Evolutionary conservation across 345 rosid genomes (phyloP).

Genomic region (Populus simonii): DNA sequence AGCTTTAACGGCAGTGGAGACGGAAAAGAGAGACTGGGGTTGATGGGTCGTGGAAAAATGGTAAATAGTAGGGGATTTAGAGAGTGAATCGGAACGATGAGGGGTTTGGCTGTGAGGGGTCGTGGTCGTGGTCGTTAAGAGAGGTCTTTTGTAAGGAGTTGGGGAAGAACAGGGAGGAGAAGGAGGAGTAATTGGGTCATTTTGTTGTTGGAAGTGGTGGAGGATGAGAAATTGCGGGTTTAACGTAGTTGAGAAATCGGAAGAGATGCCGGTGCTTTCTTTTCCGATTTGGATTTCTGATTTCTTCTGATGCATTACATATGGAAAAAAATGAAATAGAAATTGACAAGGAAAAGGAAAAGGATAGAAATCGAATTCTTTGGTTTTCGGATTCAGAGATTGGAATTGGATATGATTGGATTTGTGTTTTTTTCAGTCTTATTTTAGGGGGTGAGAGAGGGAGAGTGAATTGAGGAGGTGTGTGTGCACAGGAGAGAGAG

Average conservation of each 20-base stretch:
- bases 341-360: too few relatives aligned
- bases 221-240: conserved; percentile 29
- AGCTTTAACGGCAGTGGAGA: conserved; percentile 48
- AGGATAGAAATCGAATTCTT: not conserved
- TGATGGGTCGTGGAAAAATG: conserved; percentile 39
- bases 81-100: conserved; percentile 38
- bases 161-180: conserved; percentile 35
- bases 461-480: not conserved
- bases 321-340: not conserved
- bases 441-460: not conserved
- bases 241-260: conserved; percentile 73
- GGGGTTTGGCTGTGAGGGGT: not conserved
- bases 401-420: not conserved
- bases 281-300: conserved; percentile 98
- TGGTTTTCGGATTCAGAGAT: not conserved
- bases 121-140: conserved; percentile 33
- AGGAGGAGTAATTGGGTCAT: conserved; percentile 48
- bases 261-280: conserved; percentile 99
- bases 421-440: not conserved
- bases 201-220: conserved; percentile 17
- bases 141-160: conserved; percentile 66
- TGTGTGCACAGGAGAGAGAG: not conserved
- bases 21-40: conserved; percentile 23
- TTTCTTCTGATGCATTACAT: conserved; percentile 99
- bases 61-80: conserved; percentile 54